A percentile compares a stretch with the other conserved stretches of the same genome.
These are phyloP conservation scores for Cryptosporidium xiaoi DNA, from an alignment of 169 alveolate species.

Conservation along the genomic window DNA sequence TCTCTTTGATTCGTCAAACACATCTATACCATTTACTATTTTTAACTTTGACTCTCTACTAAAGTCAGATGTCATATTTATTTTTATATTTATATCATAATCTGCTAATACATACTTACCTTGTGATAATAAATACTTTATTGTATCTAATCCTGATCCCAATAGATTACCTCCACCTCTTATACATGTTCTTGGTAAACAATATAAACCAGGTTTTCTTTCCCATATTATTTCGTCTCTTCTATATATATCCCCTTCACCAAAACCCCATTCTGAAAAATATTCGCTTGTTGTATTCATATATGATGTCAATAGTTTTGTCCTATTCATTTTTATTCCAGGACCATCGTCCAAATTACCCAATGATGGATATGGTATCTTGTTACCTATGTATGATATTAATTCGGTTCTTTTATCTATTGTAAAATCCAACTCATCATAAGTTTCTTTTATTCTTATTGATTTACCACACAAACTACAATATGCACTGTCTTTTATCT, in stretches of 20 bases:
- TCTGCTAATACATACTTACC: slow-evolving; percentile 11
- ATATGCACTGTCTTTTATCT: slow-evolving; percentile 37
- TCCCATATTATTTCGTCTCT: slow-evolving; percentile 71
- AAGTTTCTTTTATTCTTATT: slow-evolving; percentile 16
- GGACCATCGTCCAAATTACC: slow-evolving; percentile 61
- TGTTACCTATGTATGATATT: slow-evolving; percentile 33
- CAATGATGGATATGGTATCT: slow-evolving; percentile 60
- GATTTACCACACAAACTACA: slow-evolving; percentile 66
- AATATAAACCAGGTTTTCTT: slow-evolving; percentile 63
- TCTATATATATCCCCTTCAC: slow-evolving; percentile 59
- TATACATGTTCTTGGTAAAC: slow-evolving; percentile 68
- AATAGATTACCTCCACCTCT: slow-evolving; percentile 68
- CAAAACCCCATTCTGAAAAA: slow-evolving; percentile 47
- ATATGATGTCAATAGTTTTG: slow-evolving; percentile 45
- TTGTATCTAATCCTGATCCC: slow-evolving; percentile 60
- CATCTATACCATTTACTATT: slow-evolving; percentile 36
- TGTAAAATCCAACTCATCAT: background rate
- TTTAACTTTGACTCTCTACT: slow-evolving; percentile 32
- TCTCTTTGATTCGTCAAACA: slow-evolving; percentile 57
- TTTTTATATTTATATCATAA: slow-evolving; percentile 16
- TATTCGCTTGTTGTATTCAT: slow-evolving; percentile 56
- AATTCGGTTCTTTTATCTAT: background rate
- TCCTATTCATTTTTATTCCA: slow-evolving; percentile 56
- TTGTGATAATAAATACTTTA: slow-evolving; percentile 63
- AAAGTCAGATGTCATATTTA: background rate